Base-by-base conservation (phyloP, 768 basidiomycete genomes). In the Lepiota brunneoincarnata region DNA sequence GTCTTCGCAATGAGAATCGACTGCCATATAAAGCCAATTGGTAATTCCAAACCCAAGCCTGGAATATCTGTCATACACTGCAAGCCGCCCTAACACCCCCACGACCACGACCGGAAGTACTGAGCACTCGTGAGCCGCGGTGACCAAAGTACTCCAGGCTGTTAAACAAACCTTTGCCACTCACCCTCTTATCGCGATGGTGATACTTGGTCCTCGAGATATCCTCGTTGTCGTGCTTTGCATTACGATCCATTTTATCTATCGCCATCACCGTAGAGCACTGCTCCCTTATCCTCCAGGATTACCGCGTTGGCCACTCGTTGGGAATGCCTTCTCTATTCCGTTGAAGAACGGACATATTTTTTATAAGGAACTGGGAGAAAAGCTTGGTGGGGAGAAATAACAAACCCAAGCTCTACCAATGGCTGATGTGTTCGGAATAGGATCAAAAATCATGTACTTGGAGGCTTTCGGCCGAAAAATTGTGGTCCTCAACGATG, bases 271-370 rank as follows among this genome's bases (percentile, higher is more conserved):
- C 6, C 41, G 51, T 36, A 37, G 12, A 23, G 3, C n/a, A n/a
- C 21, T n/a, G 2, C 20, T 44, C 14, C 51, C 51, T 31, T 45
- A 44, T 6, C 51, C 51, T 15, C 59, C 59, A 11, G 49, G 55
- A 3, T 55, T 52, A 6, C 31, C 15, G 2, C 41, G 48, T 9
- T 53, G 56, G 34, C 59, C 59, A 14, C 18, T 59, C 20, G 44
- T 59, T 35, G 58, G 58, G 7, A 59, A 50, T 28, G 58, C 53
- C 6, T 46, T 59, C 46, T 34, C 47, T 28, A 53, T 59, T 26
- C 48, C 58, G 2, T 36, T 54, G 48, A 49, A 28, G 3, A 44
- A 53, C 31, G 51, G 23, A 0, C 54, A 56, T 40, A 20, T 57
- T 31, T 39, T 43, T 12, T 50, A 57, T 31, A 39, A 56, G 10